Evolutionary conservation across 129 eudicot species (phyloP).

Genomic region (Rutidosis leptorrhynchoides): DNA sequence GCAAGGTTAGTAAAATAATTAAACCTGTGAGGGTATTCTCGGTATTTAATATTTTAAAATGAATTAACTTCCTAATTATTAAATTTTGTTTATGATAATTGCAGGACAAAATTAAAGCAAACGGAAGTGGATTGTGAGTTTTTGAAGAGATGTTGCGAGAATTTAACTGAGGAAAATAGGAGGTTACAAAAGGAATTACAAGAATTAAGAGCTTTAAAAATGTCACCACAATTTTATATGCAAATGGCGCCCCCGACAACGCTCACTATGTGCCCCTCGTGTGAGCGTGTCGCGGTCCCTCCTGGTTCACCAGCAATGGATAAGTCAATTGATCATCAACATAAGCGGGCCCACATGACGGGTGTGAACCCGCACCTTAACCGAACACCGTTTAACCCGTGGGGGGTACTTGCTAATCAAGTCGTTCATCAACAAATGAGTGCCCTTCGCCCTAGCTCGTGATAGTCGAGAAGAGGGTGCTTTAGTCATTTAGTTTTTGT

Average conservation of each 20-base stretch:
- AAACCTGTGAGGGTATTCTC: constrained; percentile 15
- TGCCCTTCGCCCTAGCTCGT: constrained; percentile 45
- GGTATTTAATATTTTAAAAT: neutral
- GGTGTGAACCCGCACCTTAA: constrained; percentile 17
- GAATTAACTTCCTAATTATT: neutral
- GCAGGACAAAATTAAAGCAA: constrained; percentile 94
- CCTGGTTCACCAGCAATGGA: constrained; percentile 31
- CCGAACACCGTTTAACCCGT: constrained; percentile 58
- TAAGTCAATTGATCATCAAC: constrained; percentile 24
- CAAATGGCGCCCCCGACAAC: constrained; percentile 96
- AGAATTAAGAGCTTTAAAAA: constrained; percentile 72
- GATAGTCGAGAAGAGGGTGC: constrained; percentile 14
- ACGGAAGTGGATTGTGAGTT: constrained; percentile 95
- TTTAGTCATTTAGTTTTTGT: constrained; percentile 12
- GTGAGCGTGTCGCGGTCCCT: constrained; percentile 83
- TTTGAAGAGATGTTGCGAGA: constrained; percentile 84
- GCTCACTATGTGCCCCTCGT: constrained; percentile 95
- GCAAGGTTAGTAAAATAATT: constrained; percentile 64
- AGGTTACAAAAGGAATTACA: constrained; percentile 87
- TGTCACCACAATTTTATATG: constrained; percentile 95
- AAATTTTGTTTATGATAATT: neutral
- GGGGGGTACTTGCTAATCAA: constrained; percentile 40
- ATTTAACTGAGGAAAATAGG: constrained; percentile 82
- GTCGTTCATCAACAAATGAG: constrained; percentile 42
- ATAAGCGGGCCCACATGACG: constrained; percentile 20